Evolutionary conservation across 495 filamentous ascomycete genomes (phyloP), one percentile per base, ranked within the genome.

Genomic region (Sporormia fimetaria): DNA sequence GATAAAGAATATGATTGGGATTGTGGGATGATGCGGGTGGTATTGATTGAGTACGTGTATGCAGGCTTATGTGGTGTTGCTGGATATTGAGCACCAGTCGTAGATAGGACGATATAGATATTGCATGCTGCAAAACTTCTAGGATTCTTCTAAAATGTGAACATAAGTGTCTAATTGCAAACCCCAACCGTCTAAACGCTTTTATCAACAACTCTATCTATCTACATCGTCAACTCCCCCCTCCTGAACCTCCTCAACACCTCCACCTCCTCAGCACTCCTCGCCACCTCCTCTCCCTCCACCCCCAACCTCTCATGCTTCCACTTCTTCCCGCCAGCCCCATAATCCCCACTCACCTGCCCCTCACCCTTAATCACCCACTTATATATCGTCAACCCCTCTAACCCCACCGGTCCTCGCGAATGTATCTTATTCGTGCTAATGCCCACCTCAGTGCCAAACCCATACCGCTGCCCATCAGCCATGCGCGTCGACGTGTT

Each of bases 351-450:
- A 8, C 77, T 79, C 15, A 73, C 67, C 38, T 98, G 90, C 7
- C 87, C 90, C 25, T 71, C 64, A 7, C 92, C 90, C 32, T 75
- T 64, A 25, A 98, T 68, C 58, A 84, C 68, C 68, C 95, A 98
- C 67, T 94, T 93, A 56, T 98, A 94, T 42, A 96, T 94, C 64
- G 84, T 93, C 60, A 98, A 62, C 0, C 90, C 90, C 57, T 96
- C 88, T 30, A 98, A 63, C 11, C 90, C 90, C 9, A 98, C 90
- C 0, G 90, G 90, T 1, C 90, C 90, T 25, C 90, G 69, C 6
- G 84, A 81, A 55, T 98, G 90, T 37, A 98, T 94, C 64, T 96
- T 98, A 63, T 96, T 98, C 30, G 90, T 98, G 62, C 83, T 92
- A 58, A 98, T 94, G 26, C 90, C 90, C 2, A 98, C 90, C 61